Percentiles rank a stretch among this genome's conserved stretches.
phyloP scores from a whole-genome alignment of 176 grass and related monocot species.

The Rhynchospora breviuscula region DNA sequence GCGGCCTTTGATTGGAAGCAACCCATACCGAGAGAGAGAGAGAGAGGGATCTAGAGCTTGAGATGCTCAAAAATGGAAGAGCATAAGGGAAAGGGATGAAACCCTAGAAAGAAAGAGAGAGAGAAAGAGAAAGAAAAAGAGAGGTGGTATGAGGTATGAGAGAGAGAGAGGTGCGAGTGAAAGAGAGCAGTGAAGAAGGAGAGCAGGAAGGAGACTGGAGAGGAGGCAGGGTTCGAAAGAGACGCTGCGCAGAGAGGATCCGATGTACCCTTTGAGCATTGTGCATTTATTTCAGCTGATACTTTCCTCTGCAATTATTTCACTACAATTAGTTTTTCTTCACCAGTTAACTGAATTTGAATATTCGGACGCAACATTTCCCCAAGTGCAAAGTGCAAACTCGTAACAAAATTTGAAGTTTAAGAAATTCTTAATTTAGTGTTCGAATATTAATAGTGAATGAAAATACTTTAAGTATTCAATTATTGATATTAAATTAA shows the following conservation, averaged over 20 bases:
- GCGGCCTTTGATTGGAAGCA: slow-evolving; percentile 87
- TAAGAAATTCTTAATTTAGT: too few relatives aligned
- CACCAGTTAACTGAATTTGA: background rate
- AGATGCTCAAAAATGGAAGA: slow-evolving; percentile 9
- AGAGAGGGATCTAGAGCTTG: slow-evolving; percentile 29
- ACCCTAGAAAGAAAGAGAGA: slow-evolving; percentile 15
- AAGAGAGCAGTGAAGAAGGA: background rate
- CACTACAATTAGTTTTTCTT: background rate
- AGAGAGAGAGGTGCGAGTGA: background rate
- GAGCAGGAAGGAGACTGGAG: background rate
- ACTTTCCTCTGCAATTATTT: background rate
- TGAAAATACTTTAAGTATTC: too few relatives aligned
- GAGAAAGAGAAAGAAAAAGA: background rate
- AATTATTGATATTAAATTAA: too few relatives aligned
- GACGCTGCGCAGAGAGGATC: slow-evolving; percentile 48
- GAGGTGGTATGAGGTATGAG: slow-evolving; percentile 10
- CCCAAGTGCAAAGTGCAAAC: too few relatives aligned
- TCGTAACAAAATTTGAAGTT: too few relatives aligned
- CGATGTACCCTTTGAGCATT: slow-evolving; percentile 31
- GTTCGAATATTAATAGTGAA: too few relatives aligned
- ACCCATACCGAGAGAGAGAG: slow-evolving; percentile 37
- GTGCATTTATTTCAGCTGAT: background rate
- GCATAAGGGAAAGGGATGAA: slow-evolving; percentile 9
- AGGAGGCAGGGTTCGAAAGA: slow-evolving; percentile 42
- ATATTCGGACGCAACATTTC: background rate